These are phyloP conservation scores for Perkinsus chesapeaki DNA, from an alignment of 169 alveolate species.

Conservation along the genomic window DNA sequence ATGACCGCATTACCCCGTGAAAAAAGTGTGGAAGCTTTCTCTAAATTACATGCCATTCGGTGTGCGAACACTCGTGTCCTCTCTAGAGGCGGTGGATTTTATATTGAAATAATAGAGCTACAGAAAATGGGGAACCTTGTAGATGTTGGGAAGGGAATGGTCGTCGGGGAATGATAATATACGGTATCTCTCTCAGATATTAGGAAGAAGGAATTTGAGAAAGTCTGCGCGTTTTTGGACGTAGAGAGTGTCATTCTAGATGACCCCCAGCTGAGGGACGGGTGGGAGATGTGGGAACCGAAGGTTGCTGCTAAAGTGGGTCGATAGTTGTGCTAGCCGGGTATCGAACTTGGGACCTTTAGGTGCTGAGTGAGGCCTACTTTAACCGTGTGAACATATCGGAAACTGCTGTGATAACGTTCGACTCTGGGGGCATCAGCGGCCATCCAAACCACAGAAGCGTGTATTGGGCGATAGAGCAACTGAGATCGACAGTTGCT, in stretches of 20 bases:
- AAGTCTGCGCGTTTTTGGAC: neutral
- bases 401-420: constrained; percentile 46
- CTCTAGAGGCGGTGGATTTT: too few relatives aligned
- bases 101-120: too few relatives aligned
- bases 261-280: neutral
- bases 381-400: neutral
- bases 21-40: too few relatives aligned
- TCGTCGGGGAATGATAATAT: too few relatives aligned
- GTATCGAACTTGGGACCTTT: neutral
- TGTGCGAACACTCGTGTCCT: too few relatives aligned
- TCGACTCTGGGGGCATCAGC: constrained; percentile 61
- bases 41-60: too few relatives aligned
- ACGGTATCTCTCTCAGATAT: neutral
- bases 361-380: neutral
- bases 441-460: constrained; percentile 67
- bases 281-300: neutral
- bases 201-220: neutral
- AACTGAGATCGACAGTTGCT: neutral
- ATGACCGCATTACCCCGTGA: too few relatives aligned
- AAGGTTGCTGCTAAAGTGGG: neutral
- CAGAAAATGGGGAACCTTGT: too few relatives aligned
- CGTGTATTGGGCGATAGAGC: constrained; percentile 37
- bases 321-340: neutral
- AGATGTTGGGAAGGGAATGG: too few relatives aligned
- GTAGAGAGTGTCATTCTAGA: neutral